Percentiles rank a stretch among this genome's conserved stretches.
phyloP scores from a whole-genome alignment of 2,329 filamentous ascomycete genomes.

The Colletotrichum lentis region DNA sequence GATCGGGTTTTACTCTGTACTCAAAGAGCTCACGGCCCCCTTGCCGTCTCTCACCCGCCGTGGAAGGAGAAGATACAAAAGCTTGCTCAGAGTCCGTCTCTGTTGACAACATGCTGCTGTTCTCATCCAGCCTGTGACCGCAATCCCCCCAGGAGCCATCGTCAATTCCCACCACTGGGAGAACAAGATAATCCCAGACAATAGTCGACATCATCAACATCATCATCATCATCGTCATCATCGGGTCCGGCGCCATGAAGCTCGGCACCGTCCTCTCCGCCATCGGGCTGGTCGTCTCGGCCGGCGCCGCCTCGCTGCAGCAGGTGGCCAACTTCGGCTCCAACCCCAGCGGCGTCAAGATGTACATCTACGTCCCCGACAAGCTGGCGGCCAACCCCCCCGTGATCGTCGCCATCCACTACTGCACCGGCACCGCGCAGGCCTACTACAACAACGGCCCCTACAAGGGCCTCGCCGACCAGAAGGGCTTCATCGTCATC shows the following conservation, averaged over 20 bases:
- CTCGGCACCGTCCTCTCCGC: constrained; percentile 31
- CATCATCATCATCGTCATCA: not conserved
- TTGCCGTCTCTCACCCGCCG: not conserved
- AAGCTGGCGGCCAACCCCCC: constrained; percentile 51
- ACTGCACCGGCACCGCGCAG: constrained; percentile 63
- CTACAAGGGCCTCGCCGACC: constrained; percentile 62
- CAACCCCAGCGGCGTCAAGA: constrained; percentile 43
- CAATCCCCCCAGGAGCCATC: not conserved
- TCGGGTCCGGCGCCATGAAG: constrained; percentile 22
- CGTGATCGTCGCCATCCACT: constrained; percentile 64
- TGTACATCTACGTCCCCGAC: constrained; percentile 46
- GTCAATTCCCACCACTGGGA: not conserved
- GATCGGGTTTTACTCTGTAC: constrained; percentile 25
- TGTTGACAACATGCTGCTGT: not conserved
- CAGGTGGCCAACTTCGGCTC: constrained; percentile 44
- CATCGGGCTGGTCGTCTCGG: constrained; percentile 38
- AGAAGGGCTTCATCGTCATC: constrained; percentile 63
- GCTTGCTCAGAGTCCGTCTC: not conserved
- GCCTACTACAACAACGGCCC: constrained; percentile 60
- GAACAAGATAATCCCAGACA: not conserved
- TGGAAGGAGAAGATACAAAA: constrained; percentile 23
- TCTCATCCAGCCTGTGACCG: not conserved
- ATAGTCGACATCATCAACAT: not conserved
- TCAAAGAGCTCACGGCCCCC: not conserved
- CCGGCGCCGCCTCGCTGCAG: constrained; percentile 41